A percentile compares a stretch with the other conserved stretches of the same genome.
These are phyloP conservation scores for Marasmius fiardii DNA, from an alignment of 1,284 basidiomycete species.

Conservation along the genomic window DNA sequence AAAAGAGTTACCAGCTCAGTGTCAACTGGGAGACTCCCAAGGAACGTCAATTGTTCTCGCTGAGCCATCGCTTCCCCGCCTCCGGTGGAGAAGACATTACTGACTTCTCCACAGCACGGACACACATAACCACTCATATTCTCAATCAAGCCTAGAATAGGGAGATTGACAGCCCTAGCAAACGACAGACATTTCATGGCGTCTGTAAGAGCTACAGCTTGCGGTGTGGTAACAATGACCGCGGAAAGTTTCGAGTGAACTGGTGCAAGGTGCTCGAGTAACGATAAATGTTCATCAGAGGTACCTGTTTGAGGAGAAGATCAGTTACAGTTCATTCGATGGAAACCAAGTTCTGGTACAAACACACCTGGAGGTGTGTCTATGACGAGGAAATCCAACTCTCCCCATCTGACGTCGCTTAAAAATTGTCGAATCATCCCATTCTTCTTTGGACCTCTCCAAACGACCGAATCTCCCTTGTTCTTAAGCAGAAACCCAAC, in stretches of 20 bases:
- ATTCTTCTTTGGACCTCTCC: constrained; percentile 99
- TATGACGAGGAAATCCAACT: constrained; percentile 93
- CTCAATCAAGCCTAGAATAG: constrained; percentile 93
- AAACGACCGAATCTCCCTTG: constrained; percentile 92
- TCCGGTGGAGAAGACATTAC: constrained; percentile 92
- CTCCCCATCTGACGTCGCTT: constrained; percentile 95
- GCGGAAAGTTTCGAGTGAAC: constrained; percentile 77
- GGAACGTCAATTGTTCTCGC: constrained; percentile 71
- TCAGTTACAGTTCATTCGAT: constrained; percentile 15
- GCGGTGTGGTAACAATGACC: constrained; percentile 95
- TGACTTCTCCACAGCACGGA: constrained; percentile 91
- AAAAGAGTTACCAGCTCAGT: constrained; percentile 86
- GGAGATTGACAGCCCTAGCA: constrained; percentile 81
- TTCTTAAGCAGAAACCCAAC: constrained; percentile 93
- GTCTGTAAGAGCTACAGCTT: constrained; percentile 94
- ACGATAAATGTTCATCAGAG: constrained; percentile 96
- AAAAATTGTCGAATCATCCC: constrained; percentile 99
- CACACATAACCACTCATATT: constrained; percentile 99
- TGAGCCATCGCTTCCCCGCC: constrained; percentile 88
- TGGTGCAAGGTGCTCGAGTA: constrained; percentile 91
- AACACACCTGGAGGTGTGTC: constrained; percentile 91
- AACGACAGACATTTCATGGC: constrained; percentile 96
- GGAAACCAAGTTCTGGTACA: constrained; percentile 14
- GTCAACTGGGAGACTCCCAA: constrained; percentile 94
- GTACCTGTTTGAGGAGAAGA: constrained; percentile 76